Evolutionary conservation across 2,329 filamentous ascomycete species (phyloP).

Genomic region (Penicillium sp.): DNA sequence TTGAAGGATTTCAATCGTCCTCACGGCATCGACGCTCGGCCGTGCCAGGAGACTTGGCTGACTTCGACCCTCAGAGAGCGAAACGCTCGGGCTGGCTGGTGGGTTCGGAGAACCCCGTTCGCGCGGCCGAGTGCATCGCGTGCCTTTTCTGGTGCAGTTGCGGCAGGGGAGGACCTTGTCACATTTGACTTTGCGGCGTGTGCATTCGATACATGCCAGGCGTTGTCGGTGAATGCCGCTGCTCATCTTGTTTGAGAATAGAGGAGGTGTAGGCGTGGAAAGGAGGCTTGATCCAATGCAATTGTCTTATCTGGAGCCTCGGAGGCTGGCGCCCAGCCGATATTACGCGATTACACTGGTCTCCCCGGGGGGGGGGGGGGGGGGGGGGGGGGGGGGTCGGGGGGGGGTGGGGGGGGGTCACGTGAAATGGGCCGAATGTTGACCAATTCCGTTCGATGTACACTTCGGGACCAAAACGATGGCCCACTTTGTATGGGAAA

Average conservation of each 20-base stretch:
- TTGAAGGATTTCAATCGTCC: slow-evolving; percentile 26
- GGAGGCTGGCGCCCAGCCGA: not conserved
- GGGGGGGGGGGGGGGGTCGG: too few relatives aligned
- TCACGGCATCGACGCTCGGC: slow-evolving; percentile 10
- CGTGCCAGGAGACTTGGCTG: not conserved
- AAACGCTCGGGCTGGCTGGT: not conserved
- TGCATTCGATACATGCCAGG: slow-evolving; percentile 33
- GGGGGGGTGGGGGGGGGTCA: too few relatives aligned
- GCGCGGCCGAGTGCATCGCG: slow-evolving; percentile 13
- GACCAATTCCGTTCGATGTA: too few relatives aligned
- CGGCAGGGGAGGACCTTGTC: slow-evolving; percentile 46
- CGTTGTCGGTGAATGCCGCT: slow-evolving; percentile 23
- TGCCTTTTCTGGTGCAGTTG: slow-evolving; percentile 35
- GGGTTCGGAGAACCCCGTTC: slow-evolving; percentile 13
- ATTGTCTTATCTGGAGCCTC: slow-evolving; percentile 11
- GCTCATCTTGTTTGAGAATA: slow-evolving; percentile 4
- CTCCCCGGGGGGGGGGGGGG: too few relatives aligned
- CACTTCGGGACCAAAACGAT: too few relatives aligned
- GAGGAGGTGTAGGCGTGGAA: not conserved
- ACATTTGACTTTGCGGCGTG: slow-evolving; percentile 38
- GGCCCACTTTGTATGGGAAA: too few relatives aligned
- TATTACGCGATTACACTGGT: slow-evolving; percentile 1
- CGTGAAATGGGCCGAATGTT: too few relatives aligned
- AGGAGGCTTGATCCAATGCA: not conserved
- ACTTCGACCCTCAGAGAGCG: slow-evolving; percentile 5